Conservation (phyloP, 2,329 filamentous ascomycete genomes). For the Penicillium sp. region DNA sequence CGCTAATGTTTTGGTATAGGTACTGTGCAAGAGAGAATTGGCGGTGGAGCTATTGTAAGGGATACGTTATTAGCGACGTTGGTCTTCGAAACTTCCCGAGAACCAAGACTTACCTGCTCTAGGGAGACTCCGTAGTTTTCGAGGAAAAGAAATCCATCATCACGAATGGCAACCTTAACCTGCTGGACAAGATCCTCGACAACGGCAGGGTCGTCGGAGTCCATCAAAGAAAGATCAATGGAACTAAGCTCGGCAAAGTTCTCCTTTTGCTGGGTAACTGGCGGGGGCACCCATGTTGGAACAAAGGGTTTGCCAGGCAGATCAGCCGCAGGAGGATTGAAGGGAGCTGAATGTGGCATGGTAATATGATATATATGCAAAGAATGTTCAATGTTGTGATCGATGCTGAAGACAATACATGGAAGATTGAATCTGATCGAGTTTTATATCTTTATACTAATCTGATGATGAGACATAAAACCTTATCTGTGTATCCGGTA, state of each 20-base stretch:
- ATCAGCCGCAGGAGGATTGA: conserved; percentile 41
- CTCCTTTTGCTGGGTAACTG: conserved; percentile 45
- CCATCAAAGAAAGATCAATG: conserved; percentile 46
- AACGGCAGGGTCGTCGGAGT: conserved; percentile 43
- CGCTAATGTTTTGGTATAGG: conserved; percentile 49
- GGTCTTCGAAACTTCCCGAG: neutral
- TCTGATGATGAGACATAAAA: neutral
- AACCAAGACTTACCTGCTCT: conserved; percentile 32
- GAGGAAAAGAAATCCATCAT: conserved; percentile 49
- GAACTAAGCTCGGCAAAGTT: conserved; percentile 45
- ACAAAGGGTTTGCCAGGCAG: conserved; percentile 44
- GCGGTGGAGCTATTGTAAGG: conserved; percentile 40
- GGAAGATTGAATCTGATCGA: neutral
- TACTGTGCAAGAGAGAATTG: conserved; percentile 53
- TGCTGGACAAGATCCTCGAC: conserved; percentile 46
- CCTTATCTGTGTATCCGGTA: conserved; percentile 1
- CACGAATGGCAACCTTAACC: conserved; percentile 44
- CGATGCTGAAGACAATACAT: neutral
- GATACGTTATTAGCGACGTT: neutral
- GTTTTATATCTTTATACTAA: conserved; percentile 2
- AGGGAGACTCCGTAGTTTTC: conserved; percentile 52
- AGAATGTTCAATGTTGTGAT: neutral
- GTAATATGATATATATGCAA: neutral
- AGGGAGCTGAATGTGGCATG: conserved; percentile 36
- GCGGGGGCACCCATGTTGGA: conserved; percentile 45